Base-by-base conservation (phyloP, 441 rosid species). In the Aleurites moluccanus region DNA sequence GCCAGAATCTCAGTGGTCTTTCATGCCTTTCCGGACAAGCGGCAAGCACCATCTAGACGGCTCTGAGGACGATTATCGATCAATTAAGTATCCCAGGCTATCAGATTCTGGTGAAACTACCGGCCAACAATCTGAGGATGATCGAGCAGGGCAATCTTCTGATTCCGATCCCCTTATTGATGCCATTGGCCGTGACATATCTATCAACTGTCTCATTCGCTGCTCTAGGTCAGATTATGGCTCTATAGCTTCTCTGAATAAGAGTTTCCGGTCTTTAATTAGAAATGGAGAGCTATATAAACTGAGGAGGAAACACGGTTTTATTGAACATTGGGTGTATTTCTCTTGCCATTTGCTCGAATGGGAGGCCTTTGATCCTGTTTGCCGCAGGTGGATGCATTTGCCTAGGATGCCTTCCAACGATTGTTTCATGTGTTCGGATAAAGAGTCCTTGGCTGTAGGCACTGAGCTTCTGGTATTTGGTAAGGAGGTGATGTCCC, bases 351-450 rank as follows among this genome's bases (percentile, higher is more conserved):
- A 87, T 73, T 83, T 90, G 67, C 87, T 90, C 73, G 98, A 94
- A 73, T 94, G 98, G 98, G 94, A 88, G 77, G 99, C 97, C 2
- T 94, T 89, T 63, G 99, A 94, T 84, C 99, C 99, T 18, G 79
- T 83, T 50, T 73, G 80, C 42, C 55, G 77, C 38, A 77, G 89
- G 83, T 92, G 98, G 97, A 92, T 92, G 99, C 91, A 87, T 80
- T 77, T 94, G 75, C 99, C 99, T 3, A 81, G 85, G 55, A 94
- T 92, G 97, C 83, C 91, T 80, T 83, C 89, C 0, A 86, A 89
- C 38, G 98, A 87, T 3, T 88, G 87, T 79, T 90, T 92, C 78
- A 90, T 83, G 85, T 89, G 85, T 74, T 86, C 94, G 0, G 99
- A 94, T 47, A 94, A 92, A 79, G 99, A 94, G 83, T 94, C 99